A percentile compares a stretch with the other conserved stretches of the same genome.
These are phyloP conservation scores for Brassica nigra DNA, from an alignment of 345 rosid genomes.

Conservation along the genomic window DNA sequence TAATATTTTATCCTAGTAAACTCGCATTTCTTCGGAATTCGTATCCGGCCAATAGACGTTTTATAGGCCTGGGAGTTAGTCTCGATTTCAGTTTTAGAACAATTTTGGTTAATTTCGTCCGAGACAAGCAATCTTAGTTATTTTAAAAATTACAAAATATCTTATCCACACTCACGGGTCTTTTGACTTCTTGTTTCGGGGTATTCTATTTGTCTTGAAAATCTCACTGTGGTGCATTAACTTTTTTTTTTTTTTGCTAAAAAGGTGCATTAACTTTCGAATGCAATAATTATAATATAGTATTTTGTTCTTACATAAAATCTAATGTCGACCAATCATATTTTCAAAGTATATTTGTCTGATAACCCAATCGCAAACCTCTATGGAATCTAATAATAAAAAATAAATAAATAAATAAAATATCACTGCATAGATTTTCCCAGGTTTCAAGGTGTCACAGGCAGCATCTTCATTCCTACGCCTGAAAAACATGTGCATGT, in stretches of 20 bases:
- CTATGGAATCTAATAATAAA: conserved; percentile 10
- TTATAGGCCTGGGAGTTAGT: neutral
- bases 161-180: conserved; percentile 20
- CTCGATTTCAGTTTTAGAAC: neutral
- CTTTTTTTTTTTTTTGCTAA: neutral
- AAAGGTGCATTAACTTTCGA: conserved; percentile 28
- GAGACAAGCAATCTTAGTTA: neutral
- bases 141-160: neutral
- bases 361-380: conserved; percentile 30
- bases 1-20: neutral
- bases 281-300: conserved; percentile 11
- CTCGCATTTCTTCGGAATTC: neutral
- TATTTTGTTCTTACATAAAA: neutral
- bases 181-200: conserved; percentile 24
- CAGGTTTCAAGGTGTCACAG: conserved; percentile 9
- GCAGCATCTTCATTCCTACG: conserved; percentile 8
- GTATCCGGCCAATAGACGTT: neutral
- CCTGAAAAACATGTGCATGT: conserved; percentile 31
- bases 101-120: neutral
- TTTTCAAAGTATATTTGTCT: neutral
- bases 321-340: neutral
- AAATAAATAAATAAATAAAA: neutral
- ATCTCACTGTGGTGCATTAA: conserved; percentile 24
- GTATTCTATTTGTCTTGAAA: conserved; percentile 7
- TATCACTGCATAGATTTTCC: conserved; percentile 22